phyloP scores from a whole-genome alignment of 768 basidiomycete species.

The Lactifluus rugatus region DNA sequence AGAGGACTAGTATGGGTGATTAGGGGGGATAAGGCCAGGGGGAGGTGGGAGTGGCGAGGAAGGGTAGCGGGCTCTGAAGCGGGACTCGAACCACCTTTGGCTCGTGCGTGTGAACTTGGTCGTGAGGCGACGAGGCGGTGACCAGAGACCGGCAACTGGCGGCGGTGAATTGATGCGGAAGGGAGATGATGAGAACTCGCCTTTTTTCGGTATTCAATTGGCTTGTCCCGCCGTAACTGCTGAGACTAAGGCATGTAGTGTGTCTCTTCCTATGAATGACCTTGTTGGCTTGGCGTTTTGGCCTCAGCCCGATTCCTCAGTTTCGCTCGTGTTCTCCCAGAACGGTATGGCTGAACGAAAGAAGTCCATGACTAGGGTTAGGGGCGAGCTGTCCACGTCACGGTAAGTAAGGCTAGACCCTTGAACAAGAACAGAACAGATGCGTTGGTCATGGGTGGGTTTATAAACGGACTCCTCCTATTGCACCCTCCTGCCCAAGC shows the following conservation, averaged over 20 bases:
- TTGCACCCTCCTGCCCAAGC: constrained; percentile 3
- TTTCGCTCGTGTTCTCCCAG: not conserved
- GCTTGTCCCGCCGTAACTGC: too few relatives aligned
- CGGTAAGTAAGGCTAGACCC: constrained; percentile 11
- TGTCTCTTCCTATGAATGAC: not conserved
- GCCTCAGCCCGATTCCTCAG: too few relatives aligned
- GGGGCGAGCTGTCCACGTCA: constrained; percentile 8
- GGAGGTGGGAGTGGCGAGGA: constrained; percentile 12
- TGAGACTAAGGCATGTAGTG: too few relatives aligned
- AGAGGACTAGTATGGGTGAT: constrained; percentile 1
- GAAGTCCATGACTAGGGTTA: constrained; percentile 10
- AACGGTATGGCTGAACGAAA: not conserved
- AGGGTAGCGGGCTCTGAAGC: constrained; percentile 19
- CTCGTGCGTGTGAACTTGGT: constrained; percentile 20
- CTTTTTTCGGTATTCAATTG: not conserved
- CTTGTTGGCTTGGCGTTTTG: too few relatives aligned
- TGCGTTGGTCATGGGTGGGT: constrained; percentile 2
- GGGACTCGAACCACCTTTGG: constrained; percentile 17
- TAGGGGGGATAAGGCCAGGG: constrained; percentile 10
- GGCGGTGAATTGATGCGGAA: not conserved
- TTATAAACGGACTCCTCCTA: constrained; percentile 1
- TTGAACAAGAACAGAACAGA: not conserved
- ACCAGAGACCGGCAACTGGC: not conserved
- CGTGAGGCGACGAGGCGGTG: constrained; percentile 8
- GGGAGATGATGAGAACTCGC: constrained; percentile 1